phyloP scores from a whole-genome alignment of 169 alveolate species.

The Amoebophrya sp. region DNA sequence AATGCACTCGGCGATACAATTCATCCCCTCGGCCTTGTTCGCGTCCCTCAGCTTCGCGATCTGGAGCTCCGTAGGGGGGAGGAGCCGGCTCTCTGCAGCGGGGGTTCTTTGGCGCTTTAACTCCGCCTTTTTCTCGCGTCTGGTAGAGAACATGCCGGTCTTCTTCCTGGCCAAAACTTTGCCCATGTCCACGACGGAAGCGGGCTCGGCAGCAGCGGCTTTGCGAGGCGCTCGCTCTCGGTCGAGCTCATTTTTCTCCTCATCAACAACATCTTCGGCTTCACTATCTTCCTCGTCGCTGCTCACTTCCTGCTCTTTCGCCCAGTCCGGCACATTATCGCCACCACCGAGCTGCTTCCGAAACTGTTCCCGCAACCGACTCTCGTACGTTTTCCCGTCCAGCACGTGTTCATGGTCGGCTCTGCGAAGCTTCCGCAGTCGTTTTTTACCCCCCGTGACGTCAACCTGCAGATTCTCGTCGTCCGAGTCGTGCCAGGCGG shows the following conservation, averaged over 20 bases:
- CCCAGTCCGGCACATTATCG: background rate
- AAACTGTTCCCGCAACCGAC: background rate
- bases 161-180: too few relatives aligned
- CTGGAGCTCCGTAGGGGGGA: too few relatives aligned
- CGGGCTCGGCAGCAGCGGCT: too few relatives aligned
- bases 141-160: too few relatives aligned
- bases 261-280: background rate
- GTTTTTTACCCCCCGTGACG: background rate
- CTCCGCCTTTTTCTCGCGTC: too few relatives aligned
- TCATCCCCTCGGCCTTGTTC: background rate
- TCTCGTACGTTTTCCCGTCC: background rate
- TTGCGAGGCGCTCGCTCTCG: too few relatives aligned
- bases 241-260: too few relatives aligned
- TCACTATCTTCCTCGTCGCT: background rate
- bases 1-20: background rate
- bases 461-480: background rate
- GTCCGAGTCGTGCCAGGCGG: background rate
- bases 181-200: too few relatives aligned
- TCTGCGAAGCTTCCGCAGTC: background rate
- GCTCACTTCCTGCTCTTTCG: background rate
- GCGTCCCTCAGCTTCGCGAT: background rate
- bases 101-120: too few relatives aligned
- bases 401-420: background rate
- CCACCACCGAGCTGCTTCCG: background rate
- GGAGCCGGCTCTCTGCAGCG: too few relatives aligned